Evolutionary conservation across 1,284 basidiomycete genomes (phyloP).

Genomic region (Garcileccinum viscosum): DNA sequence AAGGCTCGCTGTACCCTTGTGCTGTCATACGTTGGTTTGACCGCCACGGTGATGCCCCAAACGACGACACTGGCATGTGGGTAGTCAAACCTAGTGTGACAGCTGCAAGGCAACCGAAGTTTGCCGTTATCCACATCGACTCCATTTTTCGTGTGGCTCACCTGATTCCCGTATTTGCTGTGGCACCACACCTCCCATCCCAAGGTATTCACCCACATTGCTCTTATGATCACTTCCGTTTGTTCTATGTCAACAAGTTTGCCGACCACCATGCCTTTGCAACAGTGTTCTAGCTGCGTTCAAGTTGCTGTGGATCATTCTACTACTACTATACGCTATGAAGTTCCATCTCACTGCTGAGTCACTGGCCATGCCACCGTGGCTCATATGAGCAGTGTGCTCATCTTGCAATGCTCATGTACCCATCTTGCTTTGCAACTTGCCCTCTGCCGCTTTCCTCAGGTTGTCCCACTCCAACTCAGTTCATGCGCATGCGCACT

Average conservation of each 20-base stretch:
- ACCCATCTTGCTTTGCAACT: constrained; percentile 47
- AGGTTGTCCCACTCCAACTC: constrained; percentile 56
- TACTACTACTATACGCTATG: too few species aligned
- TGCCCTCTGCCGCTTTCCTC: constrained; percentile 48
- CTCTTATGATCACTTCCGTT: too few species aligned
- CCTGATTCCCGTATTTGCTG: constrained; percentile 17
- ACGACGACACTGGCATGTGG: constrained; percentile 16
- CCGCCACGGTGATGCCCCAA: not conserved
- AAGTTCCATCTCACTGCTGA: too few species aligned
- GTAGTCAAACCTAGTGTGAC: constrained; percentile 1
- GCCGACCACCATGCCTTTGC: too few species aligned
- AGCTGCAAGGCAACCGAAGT: not conserved
- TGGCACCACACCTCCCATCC: too few species aligned
- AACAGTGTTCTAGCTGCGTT: too few species aligned
- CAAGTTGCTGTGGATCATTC: too few species aligned
- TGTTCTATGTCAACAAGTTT: too few species aligned
- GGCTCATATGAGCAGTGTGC: constrained; percentile 51
- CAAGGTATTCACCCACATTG: too few species aligned
- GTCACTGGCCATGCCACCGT: constrained; percentile 36
- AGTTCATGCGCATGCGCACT: constrained; percentile 59
- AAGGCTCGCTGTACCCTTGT: too few species aligned
- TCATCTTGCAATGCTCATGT: constrained; percentile 59
- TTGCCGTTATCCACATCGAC: constrained; percentile 14
- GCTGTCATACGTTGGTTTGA: constrained; percentile 16
- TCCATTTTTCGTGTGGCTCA: constrained; percentile 13